A percentile compares a stretch with the other conserved stretches of the same genome.
These are phyloP conservation scores for Metschnikowia koreensis DNA, from an alignment of 805 yeast species.

Conservation along the genomic window DNA sequence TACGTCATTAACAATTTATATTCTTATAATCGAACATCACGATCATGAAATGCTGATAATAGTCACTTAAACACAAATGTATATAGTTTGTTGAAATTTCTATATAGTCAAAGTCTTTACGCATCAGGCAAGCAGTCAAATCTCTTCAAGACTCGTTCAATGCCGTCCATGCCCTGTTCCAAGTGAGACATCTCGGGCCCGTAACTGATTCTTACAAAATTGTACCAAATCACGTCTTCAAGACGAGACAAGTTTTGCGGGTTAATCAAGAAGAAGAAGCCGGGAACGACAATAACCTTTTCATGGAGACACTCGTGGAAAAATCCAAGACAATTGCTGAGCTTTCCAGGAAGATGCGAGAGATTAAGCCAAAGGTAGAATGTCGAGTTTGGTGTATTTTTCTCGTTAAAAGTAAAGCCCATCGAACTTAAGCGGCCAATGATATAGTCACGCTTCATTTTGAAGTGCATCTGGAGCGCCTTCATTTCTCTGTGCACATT, in stretches of 20 bases:
- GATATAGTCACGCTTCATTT: conserved; percentile 56
- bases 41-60: no score
- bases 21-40: no score
- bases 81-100: not conserved
- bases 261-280: conserved; percentile 59
- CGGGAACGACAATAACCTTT: conserved; percentile 59
- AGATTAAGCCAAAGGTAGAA: conserved; percentile 61
- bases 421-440: conserved; percentile 45
- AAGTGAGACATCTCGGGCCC: conserved; percentile 55
- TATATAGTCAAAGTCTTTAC: no score
- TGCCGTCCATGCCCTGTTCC: conserved; percentile 59
- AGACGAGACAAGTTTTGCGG: conserved; percentile 48
- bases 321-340: conserved; percentile 57
- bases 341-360: conserved; percentile 53
- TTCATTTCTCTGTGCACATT: conserved; percentile 52
- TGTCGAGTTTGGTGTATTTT: conserved; percentile 53
- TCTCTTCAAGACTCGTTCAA: conserved; percentile 46
- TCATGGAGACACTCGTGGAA: conserved; percentile 64
- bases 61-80: no score
- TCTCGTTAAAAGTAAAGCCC: conserved; percentile 50
- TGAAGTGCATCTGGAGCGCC: conserved; percentile 57
- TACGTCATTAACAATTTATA: not conserved
- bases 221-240: conserved; percentile 59
- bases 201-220: conserved; percentile 56
- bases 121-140: conserved; percentile 36